Evolutionary conservation across 1,284 basidiomycete genomes (phyloP).

Genomic region (Agaricales sp.): DNA sequence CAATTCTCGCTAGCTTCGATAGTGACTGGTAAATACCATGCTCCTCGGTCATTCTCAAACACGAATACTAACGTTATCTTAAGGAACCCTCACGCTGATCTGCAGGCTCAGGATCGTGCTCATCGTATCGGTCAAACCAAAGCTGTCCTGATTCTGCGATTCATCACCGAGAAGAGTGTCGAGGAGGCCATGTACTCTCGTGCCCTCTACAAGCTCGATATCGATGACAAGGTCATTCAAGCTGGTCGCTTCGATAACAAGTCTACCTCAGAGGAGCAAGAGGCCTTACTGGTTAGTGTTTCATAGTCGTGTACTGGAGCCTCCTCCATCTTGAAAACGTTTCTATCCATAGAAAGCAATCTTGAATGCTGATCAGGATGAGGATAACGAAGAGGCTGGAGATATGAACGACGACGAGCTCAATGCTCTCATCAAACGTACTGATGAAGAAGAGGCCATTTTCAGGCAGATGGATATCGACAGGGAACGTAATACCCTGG

Average conservation of each 20-base stretch:
- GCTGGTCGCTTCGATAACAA: conserved; percentile 99
- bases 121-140: conserved; percentile 99
- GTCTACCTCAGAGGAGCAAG: conserved; percentile 95
- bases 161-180: conserved; percentile 97
- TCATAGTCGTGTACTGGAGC: conserved; percentile 8
- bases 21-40: conserved; percentile 60
- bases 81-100: conserved; percentile 90
- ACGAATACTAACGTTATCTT: conserved; percentile 24
- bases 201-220: conserved; percentile 94
- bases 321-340: conserved; percentile 8
- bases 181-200: conserved; percentile 96
- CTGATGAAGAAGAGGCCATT: conserved; percentile 68
- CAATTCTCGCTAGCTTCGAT: conserved; percentile 57
- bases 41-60: background rate
- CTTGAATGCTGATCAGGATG: conserved; percentile 84
- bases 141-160: conserved; percentile 91
- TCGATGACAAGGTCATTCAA: conserved; percentile 99
- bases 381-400: conserved; percentile 87
- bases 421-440: conserved; percentile 87
- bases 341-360: conserved; percentile 53
- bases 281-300: conserved; percentile 75
- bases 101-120: conserved; percentile 98
- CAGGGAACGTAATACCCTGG: conserved; percentile 63
- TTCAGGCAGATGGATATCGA: conserved; percentile 85
- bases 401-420: conserved; percentile 98